Conservation (phyloP, 2,329 filamentous ascomycete genomes). For the Fusarium dlaminii region DNA sequence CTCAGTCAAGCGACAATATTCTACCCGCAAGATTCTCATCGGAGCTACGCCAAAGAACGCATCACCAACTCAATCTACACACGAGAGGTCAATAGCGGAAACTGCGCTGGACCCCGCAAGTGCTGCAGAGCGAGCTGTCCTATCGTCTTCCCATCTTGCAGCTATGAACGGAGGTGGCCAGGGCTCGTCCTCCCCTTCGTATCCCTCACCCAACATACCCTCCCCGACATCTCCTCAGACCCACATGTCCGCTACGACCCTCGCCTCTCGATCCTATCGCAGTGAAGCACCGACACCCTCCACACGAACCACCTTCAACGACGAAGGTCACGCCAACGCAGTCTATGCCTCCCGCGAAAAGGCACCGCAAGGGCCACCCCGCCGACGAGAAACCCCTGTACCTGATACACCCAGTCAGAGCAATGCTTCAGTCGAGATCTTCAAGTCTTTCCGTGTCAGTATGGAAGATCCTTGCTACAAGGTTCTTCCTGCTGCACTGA, state of each 20-base stretch:
- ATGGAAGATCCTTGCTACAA: conserved; percentile 99
- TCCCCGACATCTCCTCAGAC: conserved; percentile 75
- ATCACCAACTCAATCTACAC: conserved; percentile 77
- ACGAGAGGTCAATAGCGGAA: conserved; percentile 72
- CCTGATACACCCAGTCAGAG: conserved; percentile 67
- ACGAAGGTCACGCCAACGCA: conserved; percentile 53
- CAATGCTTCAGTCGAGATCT: conserved; percentile 84
- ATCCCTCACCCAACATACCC: conserved; percentile 72
- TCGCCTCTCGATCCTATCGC: conserved; percentile 70
- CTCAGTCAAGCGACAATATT: conserved; percentile 75
- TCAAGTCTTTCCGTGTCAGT: conserved; percentile 97
- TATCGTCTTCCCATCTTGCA: conserved; percentile 75
- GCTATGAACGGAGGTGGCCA: conserved; percentile 73
- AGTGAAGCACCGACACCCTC: conserved; percentile 65
- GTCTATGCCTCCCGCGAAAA: conserved; percentile 47
- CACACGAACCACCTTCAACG: conserved; percentile 64
- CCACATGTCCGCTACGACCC: conserved; percentile 62
- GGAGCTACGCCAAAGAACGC: conserved; percentile 78
- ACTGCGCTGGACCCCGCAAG: conserved; percentile 74
- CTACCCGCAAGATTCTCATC: conserved; percentile 78
- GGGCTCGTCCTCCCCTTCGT: conserved; percentile 62
- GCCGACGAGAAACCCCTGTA: conserved; percentile 69
- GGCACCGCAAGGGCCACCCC: conserved; percentile 53
- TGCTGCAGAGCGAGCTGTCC: conserved; percentile 72
- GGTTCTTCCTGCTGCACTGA: conserved; percentile 91